Percentiles rank a stretch among this genome's conserved stretches.
Conservation (phyloP, 169 alveolate species). For the Cardiosporidium cionae region DNA sequence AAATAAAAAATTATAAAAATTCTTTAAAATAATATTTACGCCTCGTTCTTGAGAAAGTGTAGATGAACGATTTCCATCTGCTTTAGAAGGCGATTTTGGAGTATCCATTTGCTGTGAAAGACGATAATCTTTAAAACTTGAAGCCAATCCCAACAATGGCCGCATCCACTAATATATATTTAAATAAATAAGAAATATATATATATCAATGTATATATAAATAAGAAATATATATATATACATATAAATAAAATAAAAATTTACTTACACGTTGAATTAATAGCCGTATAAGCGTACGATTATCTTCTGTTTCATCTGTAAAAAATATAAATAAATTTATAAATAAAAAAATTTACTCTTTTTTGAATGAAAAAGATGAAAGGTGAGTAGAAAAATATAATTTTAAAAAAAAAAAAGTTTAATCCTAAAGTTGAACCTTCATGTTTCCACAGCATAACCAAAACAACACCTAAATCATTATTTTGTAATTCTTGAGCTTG, state of each 20-base stretch:
- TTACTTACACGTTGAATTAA: constrained; percentile 15
- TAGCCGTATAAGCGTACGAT: constrained; percentile 10
- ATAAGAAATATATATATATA: too few species aligned
- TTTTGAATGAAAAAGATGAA: neutral
- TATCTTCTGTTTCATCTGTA: constrained; percentile 11
- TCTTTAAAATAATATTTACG: too few species aligned
- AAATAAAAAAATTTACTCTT: neutral
- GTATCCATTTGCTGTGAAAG: too few species aligned
- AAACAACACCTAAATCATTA: constrained; percentile 18
- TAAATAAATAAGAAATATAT: too few species aligned
- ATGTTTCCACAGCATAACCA: constrained; percentile 22
- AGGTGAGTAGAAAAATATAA: neutral
- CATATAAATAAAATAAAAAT: too few species aligned
- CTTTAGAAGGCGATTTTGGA: too few species aligned
- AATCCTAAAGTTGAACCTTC: neutral
- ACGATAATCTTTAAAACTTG: neutral
- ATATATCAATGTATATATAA: too few species aligned
- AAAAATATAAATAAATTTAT: neutral
- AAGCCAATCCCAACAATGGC: constrained; percentile 20
- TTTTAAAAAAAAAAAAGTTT: neutral
- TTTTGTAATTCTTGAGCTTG: constrained; percentile 7
- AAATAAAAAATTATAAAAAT: too few species aligned
- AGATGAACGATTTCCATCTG: too few species aligned
- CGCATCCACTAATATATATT: constrained; percentile 26
- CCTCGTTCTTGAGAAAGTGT: too few species aligned